A percentile compares a stretch with the other conserved stretches of the same genome.
Conservation (phyloP, 768 basidiomycete genomes). For the Chiua virens region DNA sequence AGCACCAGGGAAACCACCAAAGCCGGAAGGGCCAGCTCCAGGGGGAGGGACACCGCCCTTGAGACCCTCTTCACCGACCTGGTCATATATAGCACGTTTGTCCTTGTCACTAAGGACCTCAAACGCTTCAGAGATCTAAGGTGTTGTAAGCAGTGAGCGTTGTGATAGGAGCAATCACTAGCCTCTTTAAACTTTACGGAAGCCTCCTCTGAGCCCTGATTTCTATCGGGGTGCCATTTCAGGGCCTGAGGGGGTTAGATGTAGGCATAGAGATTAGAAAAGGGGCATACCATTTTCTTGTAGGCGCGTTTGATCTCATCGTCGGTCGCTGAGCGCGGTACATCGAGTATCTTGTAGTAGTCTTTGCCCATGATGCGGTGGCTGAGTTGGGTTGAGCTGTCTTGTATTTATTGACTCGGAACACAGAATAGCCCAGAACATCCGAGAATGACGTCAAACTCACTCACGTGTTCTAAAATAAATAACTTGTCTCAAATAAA, state of each 20-base stretch:
- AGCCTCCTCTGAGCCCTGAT: constrained; percentile 81
- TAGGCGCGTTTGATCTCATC: constrained; percentile 93
- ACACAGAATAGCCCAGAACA: constrained; percentile 37
- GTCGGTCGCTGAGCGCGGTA: constrained; percentile 70
- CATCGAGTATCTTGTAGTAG: constrained; percentile 85
- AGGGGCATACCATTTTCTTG: constrained; percentile 78
- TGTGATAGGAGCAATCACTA: constrained; percentile 3
- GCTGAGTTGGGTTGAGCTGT: background rate
- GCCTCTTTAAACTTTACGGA: constrained; percentile 92
- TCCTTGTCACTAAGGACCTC: constrained; percentile 90
- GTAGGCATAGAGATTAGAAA: background rate
- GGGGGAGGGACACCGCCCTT: constrained; percentile 66
- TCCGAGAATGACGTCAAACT: constrained; percentile 30
- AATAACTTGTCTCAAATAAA: background rate
- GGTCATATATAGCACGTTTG: constrained; percentile 85
- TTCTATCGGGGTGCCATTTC: constrained; percentile 96
- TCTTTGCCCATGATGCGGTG: constrained; percentile 64
- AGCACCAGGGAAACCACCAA: constrained; percentile 48
- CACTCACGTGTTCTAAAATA: constrained; percentile 5
- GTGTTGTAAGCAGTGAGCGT: background rate
- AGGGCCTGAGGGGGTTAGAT: constrained; percentile 53
- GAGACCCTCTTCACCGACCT: constrained; percentile 93
- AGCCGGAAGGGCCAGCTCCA: constrained; percentile 46
- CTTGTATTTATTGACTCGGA: too few relatives aligned
- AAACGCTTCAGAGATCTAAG: constrained; percentile 89